Base-by-base conservation (phyloP, 352 stramenopile genomes). In the Phytophthora sp. region DNA sequence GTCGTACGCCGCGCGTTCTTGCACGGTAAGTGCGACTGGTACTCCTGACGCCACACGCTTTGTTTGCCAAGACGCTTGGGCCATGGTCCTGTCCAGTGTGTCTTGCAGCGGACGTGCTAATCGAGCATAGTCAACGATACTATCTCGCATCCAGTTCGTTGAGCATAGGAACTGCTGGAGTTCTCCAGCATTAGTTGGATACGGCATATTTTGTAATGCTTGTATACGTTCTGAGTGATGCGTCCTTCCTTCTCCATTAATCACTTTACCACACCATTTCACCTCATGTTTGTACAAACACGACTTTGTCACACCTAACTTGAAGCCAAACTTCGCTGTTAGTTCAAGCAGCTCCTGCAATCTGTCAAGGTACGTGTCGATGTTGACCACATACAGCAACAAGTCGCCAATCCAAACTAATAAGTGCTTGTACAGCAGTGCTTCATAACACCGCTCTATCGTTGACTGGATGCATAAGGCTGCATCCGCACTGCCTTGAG, bases 361-460 rank as follows among this genome's bases (percentile, higher is more conserved):
- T 18, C 66, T 70, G 0, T 39, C 15, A 2, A 75, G n/a, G 29
- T 72, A 77, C 13, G 24, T 52, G 2, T 66, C 60, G 7, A 71
- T 57, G 46, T 70, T 55, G 0, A 41, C 23, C 2, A 60, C 65
- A 41, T 68, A 77, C 1, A 77, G 38, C 2, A 45, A n/a, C 4
- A 45, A 3, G 13, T 45, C 38, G 7, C 24, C 38, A 4, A 45
- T 45, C 41, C 41, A 47, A 4, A 47, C 30, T 1, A 47, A 9
- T 24, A 75, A 23, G 31, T 63, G 46, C 23, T 60, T 9, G 21
- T 67, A 59, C 6, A 69, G 35, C 24, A 69, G 18, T 0, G 11
- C 35, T 7, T 26, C 12, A 16, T 64, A 57, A 41, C 45, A 64
- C 4, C 11, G 21, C 24, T 69, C 53, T 53, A 69, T 69, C 1